These are phyloP conservation scores for Metarhizium rileyi DNA, from an alignment of 2,329 filamentous ascomycete genomes.

Conservation along the genomic window DNA sequence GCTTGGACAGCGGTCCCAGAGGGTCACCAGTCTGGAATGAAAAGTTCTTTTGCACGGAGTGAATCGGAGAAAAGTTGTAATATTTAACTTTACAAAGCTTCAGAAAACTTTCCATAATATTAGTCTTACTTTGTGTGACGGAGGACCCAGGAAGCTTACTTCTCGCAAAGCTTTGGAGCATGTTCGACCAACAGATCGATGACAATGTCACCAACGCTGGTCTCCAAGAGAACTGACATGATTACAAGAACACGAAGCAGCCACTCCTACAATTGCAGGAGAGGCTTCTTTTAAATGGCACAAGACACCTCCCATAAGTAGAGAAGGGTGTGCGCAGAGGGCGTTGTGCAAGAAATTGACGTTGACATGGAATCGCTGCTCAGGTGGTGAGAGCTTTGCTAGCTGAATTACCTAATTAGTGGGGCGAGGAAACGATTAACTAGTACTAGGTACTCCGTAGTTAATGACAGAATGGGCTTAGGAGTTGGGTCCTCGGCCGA, in stretches of 20 bases:
- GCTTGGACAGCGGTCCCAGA: conserved; percentile 70
- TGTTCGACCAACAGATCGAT: conserved; percentile 86
- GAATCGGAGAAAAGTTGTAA: conserved; percentile 92
- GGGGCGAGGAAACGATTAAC: no score
- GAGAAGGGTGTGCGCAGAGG: background rate
- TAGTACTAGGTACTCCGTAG: background rate
- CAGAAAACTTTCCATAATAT: conserved; percentile 60
- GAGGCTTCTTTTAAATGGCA: no score
- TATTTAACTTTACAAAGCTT: conserved; percentile 99
- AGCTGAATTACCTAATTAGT: no score
- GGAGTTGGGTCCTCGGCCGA: no score
- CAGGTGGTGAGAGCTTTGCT: background rate
- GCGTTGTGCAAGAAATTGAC: no score
- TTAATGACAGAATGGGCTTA: no score
- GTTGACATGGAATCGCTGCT: background rate
- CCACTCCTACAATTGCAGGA: no score
- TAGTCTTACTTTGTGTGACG: conserved; percentile 15
- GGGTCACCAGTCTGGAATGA: conserved; percentile 95
- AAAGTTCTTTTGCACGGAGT: conserved; percentile 89
- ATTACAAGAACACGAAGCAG: background rate
- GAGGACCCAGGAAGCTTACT: conserved; percentile 49
- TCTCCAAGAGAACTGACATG: conserved; percentile 94
- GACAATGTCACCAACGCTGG: conserved; percentile 85
- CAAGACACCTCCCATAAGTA: no score
- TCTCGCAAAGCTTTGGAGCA: conserved; percentile 86